phyloP scores from a whole-genome alignment of 148 eudicot genomes.

The Dysphania ambrosioides region DNA sequence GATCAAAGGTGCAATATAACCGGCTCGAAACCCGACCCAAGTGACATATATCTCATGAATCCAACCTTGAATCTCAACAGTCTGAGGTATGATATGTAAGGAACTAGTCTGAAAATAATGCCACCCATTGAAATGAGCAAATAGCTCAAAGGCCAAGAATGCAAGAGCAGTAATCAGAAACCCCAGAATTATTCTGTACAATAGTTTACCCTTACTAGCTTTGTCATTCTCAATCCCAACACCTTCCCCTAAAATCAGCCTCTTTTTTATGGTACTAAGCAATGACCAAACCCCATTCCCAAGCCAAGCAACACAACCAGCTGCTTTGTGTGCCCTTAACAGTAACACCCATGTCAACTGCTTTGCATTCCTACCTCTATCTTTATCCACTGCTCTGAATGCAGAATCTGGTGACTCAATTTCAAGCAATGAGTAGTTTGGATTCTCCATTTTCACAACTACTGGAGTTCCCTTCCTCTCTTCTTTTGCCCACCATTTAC shows the following conservation, averaged over 20 bases:
- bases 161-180: slow-evolving; percentile 40
- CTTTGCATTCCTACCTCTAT: slow-evolving; percentile 46
- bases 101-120: slow-evolving; percentile 34
- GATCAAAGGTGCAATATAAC: slow-evolving; percentile 45
- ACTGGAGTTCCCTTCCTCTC: slow-evolving; percentile 51
- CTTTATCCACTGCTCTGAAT: slow-evolving; percentile 40
- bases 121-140: slow-evolving; percentile 54
- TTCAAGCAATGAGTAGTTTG: slow-evolving; percentile 45
- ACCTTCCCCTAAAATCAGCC: slow-evolving; percentile 41
- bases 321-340: slow-evolving; percentile 54
- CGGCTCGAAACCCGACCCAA: slow-evolving; percentile 44
- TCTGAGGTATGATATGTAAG: slow-evolving; percentile 35
- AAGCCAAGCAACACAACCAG: slow-evolving; percentile 52
- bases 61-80: slow-evolving; percentile 42
- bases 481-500: slow-evolving; percentile 46
- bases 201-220: slow-evolving; percentile 32
- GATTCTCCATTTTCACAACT: slow-evolving; percentile 54
- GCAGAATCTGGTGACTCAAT: slow-evolving; percentile 43
- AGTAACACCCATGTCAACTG: slow-evolving; percentile 60
- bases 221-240: slow-evolving; percentile 45
- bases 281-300: slow-evolving; percentile 45
- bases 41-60: slow-evolving; percentile 34
- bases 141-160: slow-evolving; percentile 43
- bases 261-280: slow-evolving; percentile 39
- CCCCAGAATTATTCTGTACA: slow-evolving; percentile 45